Conservation (phyloP, 2,329 filamentous ascomycete species). For the Pseudocercospora eumusae region DNA sequence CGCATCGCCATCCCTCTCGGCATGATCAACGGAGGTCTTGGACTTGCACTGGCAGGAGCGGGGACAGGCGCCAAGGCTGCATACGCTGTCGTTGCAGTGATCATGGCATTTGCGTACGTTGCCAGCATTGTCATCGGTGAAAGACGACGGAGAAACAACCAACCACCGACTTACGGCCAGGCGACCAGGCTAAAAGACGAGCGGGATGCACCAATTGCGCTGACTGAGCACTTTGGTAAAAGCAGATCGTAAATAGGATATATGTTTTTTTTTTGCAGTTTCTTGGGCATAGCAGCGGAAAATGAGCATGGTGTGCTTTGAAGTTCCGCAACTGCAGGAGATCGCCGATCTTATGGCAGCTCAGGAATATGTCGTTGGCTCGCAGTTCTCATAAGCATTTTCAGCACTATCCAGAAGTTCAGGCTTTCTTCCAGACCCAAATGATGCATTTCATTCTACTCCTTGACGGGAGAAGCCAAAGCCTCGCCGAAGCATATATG, state of each 20-base stretch:
- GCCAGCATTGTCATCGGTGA: conserved; percentile 37
- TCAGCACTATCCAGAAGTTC: not conserved
- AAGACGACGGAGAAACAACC: conserved; percentile 23
- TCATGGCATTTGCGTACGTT: conserved; percentile 50
- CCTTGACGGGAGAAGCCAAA: not conserved
- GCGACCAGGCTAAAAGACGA: conserved; percentile 2
- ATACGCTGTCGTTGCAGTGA: conserved; percentile 53
- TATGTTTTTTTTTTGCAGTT: not conserved
- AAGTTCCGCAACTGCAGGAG: not conserved
- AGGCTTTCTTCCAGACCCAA: not conserved
- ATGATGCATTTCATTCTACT: not conserved
- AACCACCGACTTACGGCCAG: conserved; percentile 12
- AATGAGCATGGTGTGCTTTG: not conserved
- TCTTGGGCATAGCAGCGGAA: not conserved
- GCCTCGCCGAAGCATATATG: conserved; percentile 1
- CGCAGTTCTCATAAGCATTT: not conserved
- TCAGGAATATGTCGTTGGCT: not conserved
- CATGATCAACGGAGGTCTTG: conserved; percentile 59
- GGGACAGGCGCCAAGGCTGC: conserved; percentile 37
- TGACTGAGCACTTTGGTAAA: conserved; percentile 3
- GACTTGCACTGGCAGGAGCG: conserved; percentile 50
- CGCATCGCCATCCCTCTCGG: conserved; percentile 51
- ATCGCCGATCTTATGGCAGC: not conserved
- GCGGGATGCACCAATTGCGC: conserved; percentile 1
- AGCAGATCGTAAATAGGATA: not conserved